These are phyloP conservation scores for Psilocybe azurescens DNA, from an alignment of 768 basidiomycete species.

Conservation along the genomic window DNA sequence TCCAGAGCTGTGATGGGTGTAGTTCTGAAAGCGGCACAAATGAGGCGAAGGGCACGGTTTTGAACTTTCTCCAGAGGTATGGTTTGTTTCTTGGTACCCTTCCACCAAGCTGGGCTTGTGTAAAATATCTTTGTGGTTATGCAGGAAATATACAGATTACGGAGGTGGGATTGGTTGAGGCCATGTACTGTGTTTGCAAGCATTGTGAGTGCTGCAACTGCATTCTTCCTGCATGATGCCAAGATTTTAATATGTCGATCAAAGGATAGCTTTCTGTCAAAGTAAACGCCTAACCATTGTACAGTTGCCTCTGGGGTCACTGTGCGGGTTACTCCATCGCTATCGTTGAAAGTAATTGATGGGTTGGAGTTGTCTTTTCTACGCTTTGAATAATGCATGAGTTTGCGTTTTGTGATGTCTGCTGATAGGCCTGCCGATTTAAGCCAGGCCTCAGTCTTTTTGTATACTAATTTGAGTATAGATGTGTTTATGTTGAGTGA, in stretches of 20 bases:
- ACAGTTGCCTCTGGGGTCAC: too few species aligned
- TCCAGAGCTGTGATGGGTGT: too few species aligned
- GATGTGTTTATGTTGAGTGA: constrained; percentile 17
- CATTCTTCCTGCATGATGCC: too few species aligned
- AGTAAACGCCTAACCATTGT: constrained; percentile 38
- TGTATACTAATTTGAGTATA: too few species aligned
- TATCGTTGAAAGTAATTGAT: too few species aligned
- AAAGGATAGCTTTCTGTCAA: constrained; percentile 38
- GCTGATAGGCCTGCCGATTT: constrained; percentile 21
- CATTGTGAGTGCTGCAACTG: too few species aligned
- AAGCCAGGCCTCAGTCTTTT: constrained; percentile 17
- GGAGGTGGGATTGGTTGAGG: too few species aligned
- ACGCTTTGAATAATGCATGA: constrained; percentile 26
- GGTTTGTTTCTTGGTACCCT: constrained; percentile 26
- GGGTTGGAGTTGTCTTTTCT: constrained; percentile 4
- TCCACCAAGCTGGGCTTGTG: constrained; percentile 38
- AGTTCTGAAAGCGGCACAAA: too few species aligned
- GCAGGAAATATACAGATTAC: constrained; percentile 30
- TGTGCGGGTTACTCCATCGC: too few species aligned
- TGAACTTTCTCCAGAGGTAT: constrained; percentile 32
- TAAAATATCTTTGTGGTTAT: constrained; percentile 39
- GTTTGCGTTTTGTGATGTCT: constrained; percentile 29
- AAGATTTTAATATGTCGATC: constrained; percentile 24
- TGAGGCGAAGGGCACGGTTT: constrained; percentile 26
- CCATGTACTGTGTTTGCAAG: too few species aligned